Conservation (phyloP, 2,329 filamentous ascomycete species). For the Aspergillus viridinutans region DNA sequence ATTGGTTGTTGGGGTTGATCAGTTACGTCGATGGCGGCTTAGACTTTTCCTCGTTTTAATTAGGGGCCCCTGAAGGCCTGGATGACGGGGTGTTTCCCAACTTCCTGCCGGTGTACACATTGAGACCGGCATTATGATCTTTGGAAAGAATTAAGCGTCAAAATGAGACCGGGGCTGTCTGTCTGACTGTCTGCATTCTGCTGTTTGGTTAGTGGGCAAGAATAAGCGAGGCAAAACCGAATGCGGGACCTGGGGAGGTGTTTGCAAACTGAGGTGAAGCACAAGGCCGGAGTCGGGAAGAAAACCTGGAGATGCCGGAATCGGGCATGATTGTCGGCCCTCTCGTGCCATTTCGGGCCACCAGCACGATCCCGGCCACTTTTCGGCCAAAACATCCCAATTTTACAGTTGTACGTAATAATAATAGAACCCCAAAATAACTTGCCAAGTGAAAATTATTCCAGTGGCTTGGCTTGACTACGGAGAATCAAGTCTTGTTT, state of each 20-base stretch:
- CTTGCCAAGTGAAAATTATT: neutral
- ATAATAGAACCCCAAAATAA: neutral
- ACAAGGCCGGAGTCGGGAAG: neutral
- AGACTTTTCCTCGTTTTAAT: neutral
- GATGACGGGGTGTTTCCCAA: too few relatives aligned
- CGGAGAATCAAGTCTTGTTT: neutral
- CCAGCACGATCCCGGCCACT: neutral
- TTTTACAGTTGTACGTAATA: neutral
- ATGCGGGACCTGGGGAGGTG: neutral
- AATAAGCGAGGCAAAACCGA: neutral
- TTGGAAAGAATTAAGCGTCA: neutral
- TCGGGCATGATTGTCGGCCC: neutral
- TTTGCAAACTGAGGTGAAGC: neutral
- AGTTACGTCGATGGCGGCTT: neutral
- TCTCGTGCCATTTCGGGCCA: neutral
- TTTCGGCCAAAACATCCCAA: neutral
- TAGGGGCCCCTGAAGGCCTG: neutral
- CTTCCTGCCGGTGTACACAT: neutral
- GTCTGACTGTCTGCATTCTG: neutral
- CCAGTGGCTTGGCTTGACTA: neutral
- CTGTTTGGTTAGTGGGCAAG: neutral
- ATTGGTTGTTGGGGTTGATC: neutral
- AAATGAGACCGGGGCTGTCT: neutral
- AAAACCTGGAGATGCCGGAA: neutral
- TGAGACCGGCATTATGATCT: neutral